A percentile compares a stretch with the other conserved stretches of the same genome.
These are phyloP conservation scores for Schwanniomyces sp. DNA, from an alignment of 805 yeast species.

Conservation along the genomic window DNA sequence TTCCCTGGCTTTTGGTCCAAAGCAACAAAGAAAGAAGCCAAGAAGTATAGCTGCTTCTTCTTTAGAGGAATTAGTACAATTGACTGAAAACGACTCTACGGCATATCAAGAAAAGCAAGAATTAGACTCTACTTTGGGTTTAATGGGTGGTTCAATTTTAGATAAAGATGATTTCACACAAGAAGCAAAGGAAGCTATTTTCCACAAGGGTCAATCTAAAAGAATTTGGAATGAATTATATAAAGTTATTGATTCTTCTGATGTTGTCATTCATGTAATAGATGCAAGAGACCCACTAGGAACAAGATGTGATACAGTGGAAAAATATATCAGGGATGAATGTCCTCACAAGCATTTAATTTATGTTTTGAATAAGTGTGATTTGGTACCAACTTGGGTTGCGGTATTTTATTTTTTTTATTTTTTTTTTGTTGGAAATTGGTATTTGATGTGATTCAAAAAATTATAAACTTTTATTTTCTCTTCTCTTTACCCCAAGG, in stretches of 20 bases:
- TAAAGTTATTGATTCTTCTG: constrained; percentile 96
- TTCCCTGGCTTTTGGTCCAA: constrained; percentile 86
- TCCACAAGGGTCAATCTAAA: constrained; percentile 95
- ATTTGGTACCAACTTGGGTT: constrained; percentile 98
- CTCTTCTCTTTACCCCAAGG: constrained; percentile 57
- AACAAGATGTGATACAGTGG: constrained; percentile 90
- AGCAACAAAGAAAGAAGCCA: constrained; percentile 90
- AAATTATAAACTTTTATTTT: constrained; percentile 6
- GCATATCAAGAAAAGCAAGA: constrained; percentile 74
- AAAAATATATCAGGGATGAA: constrained; percentile 88
- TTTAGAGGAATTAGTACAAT: constrained; percentile 72
- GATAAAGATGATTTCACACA: constrained; percentile 79
- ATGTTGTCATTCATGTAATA: constrained; percentile 92
- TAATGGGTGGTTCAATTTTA: constrained; percentile 65
- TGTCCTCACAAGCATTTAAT: constrained; percentile 96
- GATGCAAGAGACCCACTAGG: constrained; percentile 99
- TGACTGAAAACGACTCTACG: constrained; percentile 56
- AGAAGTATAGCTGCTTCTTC: constrained; percentile 68
- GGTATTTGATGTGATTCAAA: constrained; percentile 1
- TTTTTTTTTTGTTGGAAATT: constrained; percentile 4
- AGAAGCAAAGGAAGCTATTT: constrained; percentile 93
- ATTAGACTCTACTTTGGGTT: constrained; percentile 70
- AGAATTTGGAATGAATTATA: constrained; percentile 98
- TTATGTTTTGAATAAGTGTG: constrained; percentile 94
- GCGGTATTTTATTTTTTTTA: constrained; percentile 73